Base-by-base conservation (phyloP, 257 asterid species). In the Plantago ovata region DNA sequence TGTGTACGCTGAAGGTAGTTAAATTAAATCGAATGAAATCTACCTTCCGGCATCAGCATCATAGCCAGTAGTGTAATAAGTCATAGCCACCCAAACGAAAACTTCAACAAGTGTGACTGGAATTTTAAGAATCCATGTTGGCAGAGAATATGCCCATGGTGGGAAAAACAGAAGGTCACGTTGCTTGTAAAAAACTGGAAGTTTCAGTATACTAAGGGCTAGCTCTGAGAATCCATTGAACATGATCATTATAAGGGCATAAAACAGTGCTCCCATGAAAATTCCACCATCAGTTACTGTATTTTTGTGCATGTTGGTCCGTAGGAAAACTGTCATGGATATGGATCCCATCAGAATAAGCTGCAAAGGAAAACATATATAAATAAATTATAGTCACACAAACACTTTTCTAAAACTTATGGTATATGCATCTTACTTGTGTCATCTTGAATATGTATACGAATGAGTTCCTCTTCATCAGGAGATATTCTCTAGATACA, bases 181-280 rank as follows among this genome's bases (percentile, higher is more conserved):
- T 62, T 87, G 95, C 82, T 87, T 87, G 81, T 71, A 87, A 56
- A 84, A 81, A n/a, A 82, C 89, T 1, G 95, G 95, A 53, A 87
- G 91, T 60, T 84, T 87, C 60, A 77, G n/a, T 23, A 87, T 84
- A 38, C 86, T 82, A 44, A 87, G 66, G 13, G 91, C 80, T 23
- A 81, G 84, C 78, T 86, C 90, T 53, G 90, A 77, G 70, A 81
- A 77, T 13, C 94, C 95, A 50, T 86, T 84, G 73, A 86, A 86
- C 87, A 84, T 79, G 44, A 77, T 63, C 69, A 65, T 70, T 24
- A 79, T 6, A 7, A 84, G 76, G 23, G 82, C 89, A 53, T 49
- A 86, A 47, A 75, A 86, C 40, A 83, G 81, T 45, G 93, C 95
- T 15, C 95, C 95, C 81, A 81, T 65, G 79, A 60, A 86, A 54